phyloP scores from a whole-genome alignment of 1,139 yeast genomes.

The Tardiomyces depauwii region DNA sequence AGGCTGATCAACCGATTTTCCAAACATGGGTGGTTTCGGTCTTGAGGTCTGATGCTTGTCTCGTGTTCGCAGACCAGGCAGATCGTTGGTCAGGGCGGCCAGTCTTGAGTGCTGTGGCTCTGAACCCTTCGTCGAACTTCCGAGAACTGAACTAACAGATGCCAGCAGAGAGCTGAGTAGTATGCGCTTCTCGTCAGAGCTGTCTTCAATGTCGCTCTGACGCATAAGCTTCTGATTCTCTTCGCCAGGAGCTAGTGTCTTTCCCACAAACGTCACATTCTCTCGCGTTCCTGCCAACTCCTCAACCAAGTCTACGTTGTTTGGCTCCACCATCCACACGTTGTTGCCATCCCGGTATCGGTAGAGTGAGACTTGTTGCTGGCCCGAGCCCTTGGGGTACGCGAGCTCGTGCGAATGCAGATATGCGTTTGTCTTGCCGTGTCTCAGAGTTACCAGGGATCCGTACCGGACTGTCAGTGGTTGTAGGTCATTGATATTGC shows the following conservation, averaged over 20 bases:
- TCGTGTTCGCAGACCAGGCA: too few species aligned
- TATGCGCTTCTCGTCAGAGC: too few species aligned
- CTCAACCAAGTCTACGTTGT: neutral
- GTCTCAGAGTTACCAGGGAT: constrained; percentile 55
- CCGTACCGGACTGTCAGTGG: constrained; percentile 51
- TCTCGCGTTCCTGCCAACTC: neutral
- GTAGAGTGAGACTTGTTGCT: constrained; percentile 61
- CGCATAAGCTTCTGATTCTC: too few species aligned
- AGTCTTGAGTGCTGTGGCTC: too few species aligned
- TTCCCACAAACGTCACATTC: neutral
- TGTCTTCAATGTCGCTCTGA: too few species aligned
- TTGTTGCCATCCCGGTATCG: constrained; percentile 44
- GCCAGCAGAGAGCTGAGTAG: too few species aligned
- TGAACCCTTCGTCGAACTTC: too few species aligned
- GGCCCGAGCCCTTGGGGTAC: constrained; percentile 43
- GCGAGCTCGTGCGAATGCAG: constrained; percentile 52
- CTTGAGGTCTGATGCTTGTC: too few species aligned
- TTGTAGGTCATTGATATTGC: constrained; percentile 31
- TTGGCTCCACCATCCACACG: constrained; percentile 51
- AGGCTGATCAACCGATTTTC: neutral
- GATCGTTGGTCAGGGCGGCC: too few species aligned
- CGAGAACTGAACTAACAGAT: too few species aligned
- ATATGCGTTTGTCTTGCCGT: constrained; percentile 48
- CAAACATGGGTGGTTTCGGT: neutral
- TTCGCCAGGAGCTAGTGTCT: too few species aligned